Conservation (phyloP, 2,329 filamentous ascomycete species). For the Aspergillus flavus region DNA sequence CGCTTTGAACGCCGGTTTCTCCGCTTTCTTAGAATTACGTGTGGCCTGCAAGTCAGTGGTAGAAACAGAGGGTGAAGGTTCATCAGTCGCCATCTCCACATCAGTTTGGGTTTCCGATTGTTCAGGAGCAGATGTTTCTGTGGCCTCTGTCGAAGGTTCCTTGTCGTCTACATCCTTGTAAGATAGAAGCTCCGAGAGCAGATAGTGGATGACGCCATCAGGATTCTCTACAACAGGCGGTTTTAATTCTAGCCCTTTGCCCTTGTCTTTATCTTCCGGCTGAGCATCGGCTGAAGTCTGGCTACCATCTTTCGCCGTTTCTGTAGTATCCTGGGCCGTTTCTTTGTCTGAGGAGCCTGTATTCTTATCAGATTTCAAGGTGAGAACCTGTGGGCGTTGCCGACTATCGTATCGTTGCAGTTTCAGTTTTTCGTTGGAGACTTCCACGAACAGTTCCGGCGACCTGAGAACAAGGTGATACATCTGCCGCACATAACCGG, state of each 20-base stretch:
- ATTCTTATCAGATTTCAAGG: constrained; percentile 54
- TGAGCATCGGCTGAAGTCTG: constrained; percentile 28
- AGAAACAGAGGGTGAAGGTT: constrained; percentile 37
- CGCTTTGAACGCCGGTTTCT: constrained; percentile 80
- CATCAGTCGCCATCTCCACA: constrained; percentile 54
- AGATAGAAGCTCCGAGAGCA: constrained; percentile 87
- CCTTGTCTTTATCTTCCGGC: constrained; percentile 36
- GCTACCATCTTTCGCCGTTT: constrained; percentile 35
- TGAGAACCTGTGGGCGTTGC: constrained; percentile 56
- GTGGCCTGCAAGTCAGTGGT: constrained; percentile 31
- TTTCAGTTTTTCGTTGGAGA: constrained; percentile 82
- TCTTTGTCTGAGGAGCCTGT: constrained; percentile 26
- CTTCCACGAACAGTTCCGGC: constrained; percentile 82
- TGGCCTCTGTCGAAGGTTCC: constrained; percentile 52
- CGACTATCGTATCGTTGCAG: constrained; percentile 64
- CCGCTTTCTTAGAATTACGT: constrained; percentile 60
- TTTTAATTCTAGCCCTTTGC: constrained; percentile 71
- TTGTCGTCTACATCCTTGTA: constrained; percentile 93
- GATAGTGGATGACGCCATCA: constrained; percentile 92
- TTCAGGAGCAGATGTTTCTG: constrained; percentile 33
- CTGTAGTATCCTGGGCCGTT: constrained; percentile 27
- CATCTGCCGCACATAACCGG: constrained; percentile 73
- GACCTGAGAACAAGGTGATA: constrained; percentile 78
- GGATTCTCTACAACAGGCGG: constrained; percentile 86
- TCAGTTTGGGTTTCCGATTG: constrained; percentile 43